phyloP scores from a whole-genome alignment of 1,284 basidiomycete species.

The Fomitiporia mediterranea region DNA sequence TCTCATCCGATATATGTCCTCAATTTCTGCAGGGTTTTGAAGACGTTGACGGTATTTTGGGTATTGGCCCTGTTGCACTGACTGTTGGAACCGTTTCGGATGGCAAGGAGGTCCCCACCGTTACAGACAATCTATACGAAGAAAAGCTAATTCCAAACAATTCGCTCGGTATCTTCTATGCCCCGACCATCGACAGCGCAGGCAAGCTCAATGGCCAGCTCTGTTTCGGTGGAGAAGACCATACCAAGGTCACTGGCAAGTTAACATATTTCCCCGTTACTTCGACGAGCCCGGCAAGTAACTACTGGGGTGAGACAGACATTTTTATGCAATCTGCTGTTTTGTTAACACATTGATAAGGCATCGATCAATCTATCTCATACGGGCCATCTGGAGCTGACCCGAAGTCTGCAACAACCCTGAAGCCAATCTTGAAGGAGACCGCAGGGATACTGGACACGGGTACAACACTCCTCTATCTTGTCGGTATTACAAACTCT shows the following conservation, averaged over 20 bases:
- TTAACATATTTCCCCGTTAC: conserved; percentile 50
- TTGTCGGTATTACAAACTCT: too few species aligned
- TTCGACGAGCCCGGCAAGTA: conserved; percentile 39
- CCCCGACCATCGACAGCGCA: conserved; percentile 35
- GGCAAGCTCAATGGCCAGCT: conserved; percentile 26
- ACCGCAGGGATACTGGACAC: conserved; percentile 28
- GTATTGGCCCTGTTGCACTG: conserved; percentile 47
- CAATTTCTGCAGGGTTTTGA: conserved; percentile 29
- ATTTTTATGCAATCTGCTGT: too few species aligned
- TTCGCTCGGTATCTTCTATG: conserved; percentile 47
- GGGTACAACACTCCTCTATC: conserved; percentile 22
- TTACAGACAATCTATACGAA: conserved; percentile 38
- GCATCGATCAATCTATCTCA: conserved; percentile 44
- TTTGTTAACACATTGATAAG: too few species aligned
- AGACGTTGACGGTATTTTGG: conserved; percentile 33
- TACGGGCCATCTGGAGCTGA: conserved; percentile 34
- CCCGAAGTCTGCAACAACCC: conserved; percentile 23
- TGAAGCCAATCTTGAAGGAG: conserved; percentile 32
- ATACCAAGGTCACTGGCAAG: conserved; percentile 34
- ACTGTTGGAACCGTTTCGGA: conserved; percentile 35
- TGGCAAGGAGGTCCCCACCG: conserved; percentile 30
- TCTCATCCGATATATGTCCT: background rate
- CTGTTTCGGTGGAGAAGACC: conserved; percentile 21
- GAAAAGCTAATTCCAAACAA: conserved; percentile 41
- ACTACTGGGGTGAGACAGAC: conserved; percentile 59